These are phyloP conservation scores for Calonectria pauciramosa DNA, from an alignment of 2,329 filamentous ascomycete genomes.

Conservation along the genomic window DNA sequence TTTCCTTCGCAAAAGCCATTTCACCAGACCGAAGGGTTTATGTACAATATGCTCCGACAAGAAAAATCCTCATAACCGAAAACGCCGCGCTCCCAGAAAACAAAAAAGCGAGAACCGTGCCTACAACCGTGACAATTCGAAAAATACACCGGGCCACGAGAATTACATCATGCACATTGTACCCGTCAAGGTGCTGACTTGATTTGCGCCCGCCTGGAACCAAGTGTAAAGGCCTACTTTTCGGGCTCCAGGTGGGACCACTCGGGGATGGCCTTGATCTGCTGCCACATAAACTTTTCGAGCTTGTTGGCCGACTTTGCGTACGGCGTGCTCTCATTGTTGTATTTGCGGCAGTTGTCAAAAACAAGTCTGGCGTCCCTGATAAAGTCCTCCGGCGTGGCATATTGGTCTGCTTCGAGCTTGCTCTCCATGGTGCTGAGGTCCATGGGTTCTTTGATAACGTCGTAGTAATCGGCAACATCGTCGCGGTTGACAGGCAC, in stretches of 20 bases:
- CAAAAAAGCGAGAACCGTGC: neutral
- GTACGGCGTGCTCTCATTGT: conserved; percentile 94
- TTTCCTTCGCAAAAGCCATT: neutral
- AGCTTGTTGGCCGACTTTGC: conserved; percentile 95
- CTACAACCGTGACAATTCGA: conserved; percentile 1
- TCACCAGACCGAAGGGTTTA: neutral
- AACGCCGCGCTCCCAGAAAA: conserved; percentile 40
- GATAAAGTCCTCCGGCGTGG: conserved; percentile 92
- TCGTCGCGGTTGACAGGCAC: conserved; percentile 95
- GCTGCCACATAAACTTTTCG: conserved; percentile 94
- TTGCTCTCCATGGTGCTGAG: conserved; percentile 95
- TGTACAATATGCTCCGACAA: conserved; percentile 4
- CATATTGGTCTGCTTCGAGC: conserved; percentile 93
- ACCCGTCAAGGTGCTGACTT: neutral
- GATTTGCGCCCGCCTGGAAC: conserved; percentile 31
- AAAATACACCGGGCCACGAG: neutral
- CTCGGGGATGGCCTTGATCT: conserved; percentile 92
- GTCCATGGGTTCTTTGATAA: conserved; percentile 99
- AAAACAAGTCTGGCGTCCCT: conserved; percentile 91
- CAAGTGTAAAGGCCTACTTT: conserved; percentile 49
- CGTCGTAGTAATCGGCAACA: conserved; percentile 98
- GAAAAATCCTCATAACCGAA: conserved; percentile 12
- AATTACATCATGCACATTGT: neutral
- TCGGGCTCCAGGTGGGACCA: conserved; percentile 79
- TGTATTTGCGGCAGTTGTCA: conserved; percentile 95